Percentiles rank a stretch among this genome's conserved stretches.
Evolutionary conservation across 768 basidiomycete genomes (phyloP).

Genomic region (Lactifluus hygrophoroides): DNA sequence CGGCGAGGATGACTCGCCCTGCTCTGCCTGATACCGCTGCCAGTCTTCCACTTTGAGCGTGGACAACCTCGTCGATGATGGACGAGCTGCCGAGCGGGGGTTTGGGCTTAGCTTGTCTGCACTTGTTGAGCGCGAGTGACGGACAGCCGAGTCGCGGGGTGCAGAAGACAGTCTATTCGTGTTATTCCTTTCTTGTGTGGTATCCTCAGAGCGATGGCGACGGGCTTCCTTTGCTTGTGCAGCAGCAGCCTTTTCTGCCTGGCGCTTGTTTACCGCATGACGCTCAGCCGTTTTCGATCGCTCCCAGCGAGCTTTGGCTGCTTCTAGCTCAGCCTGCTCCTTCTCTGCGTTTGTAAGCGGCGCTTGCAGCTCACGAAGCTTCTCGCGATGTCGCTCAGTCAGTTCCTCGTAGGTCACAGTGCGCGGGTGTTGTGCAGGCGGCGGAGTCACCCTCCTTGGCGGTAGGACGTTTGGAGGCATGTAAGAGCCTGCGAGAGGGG

Average conservation of each 20-base stretch:
- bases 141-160: constrained; percentile 5
- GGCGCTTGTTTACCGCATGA: constrained; percentile 61
- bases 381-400: constrained; percentile 76
- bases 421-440: constrained; percentile 46
- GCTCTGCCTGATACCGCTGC: constrained; percentile 62
- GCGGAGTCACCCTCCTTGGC: constrained; percentile 35
- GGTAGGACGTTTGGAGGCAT: constrained; percentile 37
- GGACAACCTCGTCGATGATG: constrained; percentile 56
- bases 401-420: constrained; percentile 83
- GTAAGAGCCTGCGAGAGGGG: constrained; percentile 23
- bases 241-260: constrained; percentile 55
- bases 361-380: constrained; percentile 72
- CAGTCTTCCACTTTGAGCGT: constrained; percentile 81
- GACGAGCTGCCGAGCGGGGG: constrained; percentile 22
- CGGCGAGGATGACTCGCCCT: constrained; percentile 18
- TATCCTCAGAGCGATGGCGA: constrained; percentile 39
- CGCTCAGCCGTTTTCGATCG: constrained; percentile 64
- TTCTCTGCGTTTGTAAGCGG: constrained; percentile 76
- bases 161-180: constrained; percentile 3
- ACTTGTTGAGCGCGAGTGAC: constrained; percentile 49
- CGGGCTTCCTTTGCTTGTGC: constrained; percentile 40
- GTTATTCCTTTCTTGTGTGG: constrained; percentile 14
- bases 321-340: constrained; percentile 64
- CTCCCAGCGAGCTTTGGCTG: constrained; percentile 81
- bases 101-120: constrained; percentile 48